Conservation (phyloP, 495 filamentous ascomycete species). For the Hyaloscypha hepaticicola region DNA sequence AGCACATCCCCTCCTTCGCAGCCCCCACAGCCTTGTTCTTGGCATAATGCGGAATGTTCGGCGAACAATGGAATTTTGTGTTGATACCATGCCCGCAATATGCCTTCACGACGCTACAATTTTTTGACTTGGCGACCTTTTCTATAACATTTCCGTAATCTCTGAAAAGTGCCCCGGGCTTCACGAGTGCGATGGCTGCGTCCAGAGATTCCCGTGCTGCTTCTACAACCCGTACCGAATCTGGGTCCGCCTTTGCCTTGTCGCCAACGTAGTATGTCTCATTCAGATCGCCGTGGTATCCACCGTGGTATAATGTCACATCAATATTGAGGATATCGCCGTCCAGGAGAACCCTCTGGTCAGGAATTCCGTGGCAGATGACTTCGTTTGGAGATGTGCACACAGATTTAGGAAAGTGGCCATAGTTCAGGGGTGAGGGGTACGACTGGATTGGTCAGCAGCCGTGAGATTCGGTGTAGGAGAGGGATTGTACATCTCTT, state of each 20-base stretch:
- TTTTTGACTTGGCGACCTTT: constrained; percentile 74
- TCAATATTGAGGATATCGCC: constrained; percentile 91
- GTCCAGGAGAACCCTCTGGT: constrained; percentile 72
- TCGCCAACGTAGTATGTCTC: constrained; percentile 91
- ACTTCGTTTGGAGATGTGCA: constrained; percentile 96
- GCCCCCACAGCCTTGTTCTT: constrained; percentile 89
- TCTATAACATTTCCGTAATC: constrained; percentile 84
- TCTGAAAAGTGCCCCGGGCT: constrained; percentile 81
- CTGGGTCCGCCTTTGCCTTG: constrained; percentile 68
- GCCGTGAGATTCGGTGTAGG: background rate
- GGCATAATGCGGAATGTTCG: constrained; percentile 84
- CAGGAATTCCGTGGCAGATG: constrained; percentile 92
- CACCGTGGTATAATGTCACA: constrained; percentile 82
- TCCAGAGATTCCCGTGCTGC: constrained; percentile 76
- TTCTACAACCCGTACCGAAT: constrained; percentile 83
- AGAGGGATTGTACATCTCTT: constrained; percentile 64
- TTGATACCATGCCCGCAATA: constrained; percentile 92
- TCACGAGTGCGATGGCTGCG: constrained; percentile 81
- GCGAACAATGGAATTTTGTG: constrained; percentile 77
- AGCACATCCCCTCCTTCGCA: constrained; percentile 87
- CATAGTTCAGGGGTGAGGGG: constrained; percentile 94
- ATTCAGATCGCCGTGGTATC: constrained; percentile 87
- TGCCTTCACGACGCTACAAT: constrained; percentile 82
- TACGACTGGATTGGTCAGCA: constrained; percentile 70
- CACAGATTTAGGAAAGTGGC: constrained; percentile 94